Evolutionary conservation across 768 basidiomycete species (phyloP).

Genomic region (Ramaria sp.): DNA sequence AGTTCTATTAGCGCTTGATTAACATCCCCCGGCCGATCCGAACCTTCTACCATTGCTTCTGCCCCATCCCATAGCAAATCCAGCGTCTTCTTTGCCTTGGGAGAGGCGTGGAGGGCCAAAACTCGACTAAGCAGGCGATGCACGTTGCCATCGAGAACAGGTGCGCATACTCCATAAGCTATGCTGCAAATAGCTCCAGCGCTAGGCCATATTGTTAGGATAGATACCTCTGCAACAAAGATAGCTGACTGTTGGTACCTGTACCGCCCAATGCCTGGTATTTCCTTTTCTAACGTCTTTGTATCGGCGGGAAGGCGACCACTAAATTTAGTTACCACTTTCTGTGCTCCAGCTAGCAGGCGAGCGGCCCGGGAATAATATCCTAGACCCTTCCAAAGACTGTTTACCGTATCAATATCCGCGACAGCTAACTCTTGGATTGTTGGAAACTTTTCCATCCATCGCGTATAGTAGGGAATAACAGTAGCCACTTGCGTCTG

Average conservation of each 20-base stretch:
- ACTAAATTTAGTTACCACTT: slow-evolving; percentile 49
- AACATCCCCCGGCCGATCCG: slow-evolving; percentile 63
- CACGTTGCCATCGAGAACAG: slow-evolving; percentile 87
- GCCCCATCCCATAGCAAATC: slow-evolving; percentile 81
- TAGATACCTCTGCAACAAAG: background rate
- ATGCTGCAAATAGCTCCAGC: slow-evolving; percentile 50
- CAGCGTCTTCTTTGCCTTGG: slow-evolving; percentile 68
- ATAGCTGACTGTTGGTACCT: slow-evolving; percentile 39
- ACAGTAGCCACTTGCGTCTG: slow-evolving; percentile 92
- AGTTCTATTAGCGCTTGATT: slow-evolving; percentile 94
- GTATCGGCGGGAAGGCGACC: slow-evolving; percentile 76
- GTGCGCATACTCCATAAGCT: slow-evolving; percentile 73
- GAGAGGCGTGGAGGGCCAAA: slow-evolving; percentile 70
- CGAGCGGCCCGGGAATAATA: slow-evolving; percentile 84
- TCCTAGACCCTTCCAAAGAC: slow-evolving; percentile 85
- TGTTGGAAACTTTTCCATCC: slow-evolving; percentile 83
- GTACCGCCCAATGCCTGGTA: slow-evolving; percentile 84
- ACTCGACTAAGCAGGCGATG: slow-evolving; percentile 77
- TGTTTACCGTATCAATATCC: slow-evolving; percentile 76
- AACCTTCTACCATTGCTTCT: slow-evolving; percentile 47
- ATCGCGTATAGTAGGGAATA: slow-evolving; percentile 86
- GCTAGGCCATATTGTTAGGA: background rate
- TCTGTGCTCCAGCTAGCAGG: slow-evolving; percentile 75
- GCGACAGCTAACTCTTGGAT: slow-evolving; percentile 62
- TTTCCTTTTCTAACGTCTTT: slow-evolving; percentile 66